Base-by-base conservation (phyloP, 225 moss, liverwort and hornwort genomes). In the Climacium dendroides region DNA sequence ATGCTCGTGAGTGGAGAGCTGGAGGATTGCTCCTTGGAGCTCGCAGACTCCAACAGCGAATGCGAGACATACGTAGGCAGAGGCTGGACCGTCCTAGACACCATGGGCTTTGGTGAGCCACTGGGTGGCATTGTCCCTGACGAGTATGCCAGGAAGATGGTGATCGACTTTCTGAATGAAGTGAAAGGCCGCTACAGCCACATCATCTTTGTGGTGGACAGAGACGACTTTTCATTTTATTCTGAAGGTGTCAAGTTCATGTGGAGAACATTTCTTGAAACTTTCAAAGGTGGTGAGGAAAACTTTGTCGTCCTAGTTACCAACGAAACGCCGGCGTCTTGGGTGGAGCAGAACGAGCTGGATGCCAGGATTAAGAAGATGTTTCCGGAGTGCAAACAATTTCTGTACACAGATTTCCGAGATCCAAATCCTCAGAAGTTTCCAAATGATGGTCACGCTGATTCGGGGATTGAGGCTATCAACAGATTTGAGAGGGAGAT, bases 251-350 rank as follows among this genome's bases (percentile, higher is more conserved):
- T 26, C 66, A 15, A 24, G 13, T 29, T 28, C 45, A 72, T 45
- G 71, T 72, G 71, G 71, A 28, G 28, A 43, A 71, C 43, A 43
- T 71, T 67, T 67, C 67, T 67, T 23, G 39, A 67, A 67, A 37
- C 24, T 67, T 67, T 67, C 39, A 37, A 24, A 72, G 71, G 71
- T 45, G 71, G 71, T 9, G 71, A 72, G 45, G 45, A 45, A 72
- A 72, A 72, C 71, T 72, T 72, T 28, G 71, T 72, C 16, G 71
- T 72, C 43, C 15, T 71, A 71, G 28, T 72, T 28, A 43, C 43
- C 28, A 25, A 25, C 25, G 16, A 15, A 16, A 26, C 5, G 5
- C 8, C 15, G 9, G 0, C 1, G 13, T 1, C 0, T 6, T 0
- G 0, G 23, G 9, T 3, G 15, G 9, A 16, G 43, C 15, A 71